Percentiles rank a stretch among this genome's conserved stretches.
Evolutionary conservation across 345 rosid species (phyloP).

Genomic region (Corchorus capsularis): DNA sequence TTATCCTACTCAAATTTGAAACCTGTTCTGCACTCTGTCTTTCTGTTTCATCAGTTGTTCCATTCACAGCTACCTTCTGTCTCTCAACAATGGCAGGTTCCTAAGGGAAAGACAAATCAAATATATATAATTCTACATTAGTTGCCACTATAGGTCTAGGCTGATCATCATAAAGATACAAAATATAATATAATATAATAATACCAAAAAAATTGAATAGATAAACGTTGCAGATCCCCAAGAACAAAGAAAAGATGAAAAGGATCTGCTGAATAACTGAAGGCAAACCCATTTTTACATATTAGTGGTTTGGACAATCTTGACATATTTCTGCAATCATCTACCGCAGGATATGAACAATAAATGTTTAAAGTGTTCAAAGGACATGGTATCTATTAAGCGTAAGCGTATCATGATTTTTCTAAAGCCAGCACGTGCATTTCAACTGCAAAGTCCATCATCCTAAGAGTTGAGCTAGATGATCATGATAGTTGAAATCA

Average conservation of each 20-base stretch:
- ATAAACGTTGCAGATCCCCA: background rate
- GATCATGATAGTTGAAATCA: background rate
- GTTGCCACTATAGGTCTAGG: background rate
- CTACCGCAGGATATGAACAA: background rate
- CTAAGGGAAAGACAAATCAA: slow-evolving; percentile 31
- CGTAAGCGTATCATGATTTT: background rate
- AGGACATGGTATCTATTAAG: too few relatives aligned
- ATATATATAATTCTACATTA: background rate
- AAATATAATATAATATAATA: background rate
- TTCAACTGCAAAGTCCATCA: too few relatives aligned
- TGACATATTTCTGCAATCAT: background rate
- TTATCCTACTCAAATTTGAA: slow-evolving; percentile 24
- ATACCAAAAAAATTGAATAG: background rate
- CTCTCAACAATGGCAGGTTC: slow-evolving; percentile 35
- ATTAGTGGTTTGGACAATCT: background rate
- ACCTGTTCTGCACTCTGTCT: slow-evolving; percentile 23
- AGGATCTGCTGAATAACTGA: background rate
- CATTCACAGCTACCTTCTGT: slow-evolving; percentile 31
- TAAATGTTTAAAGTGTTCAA: too few relatives aligned
- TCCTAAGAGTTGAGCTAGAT: too few relatives aligned
- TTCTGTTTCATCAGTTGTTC: slow-evolving; percentile 25
- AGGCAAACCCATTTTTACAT: background rate
- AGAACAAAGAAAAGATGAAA: background rate
- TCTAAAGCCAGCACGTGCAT: background rate
- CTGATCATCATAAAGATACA: background rate